A percentile compares a stretch with the other conserved stretches of the same genome.
Evolutionary conservation across 192 early-diverging fungal genomes (phyloP).

Genomic region (Thamnidium elegans): DNA sequence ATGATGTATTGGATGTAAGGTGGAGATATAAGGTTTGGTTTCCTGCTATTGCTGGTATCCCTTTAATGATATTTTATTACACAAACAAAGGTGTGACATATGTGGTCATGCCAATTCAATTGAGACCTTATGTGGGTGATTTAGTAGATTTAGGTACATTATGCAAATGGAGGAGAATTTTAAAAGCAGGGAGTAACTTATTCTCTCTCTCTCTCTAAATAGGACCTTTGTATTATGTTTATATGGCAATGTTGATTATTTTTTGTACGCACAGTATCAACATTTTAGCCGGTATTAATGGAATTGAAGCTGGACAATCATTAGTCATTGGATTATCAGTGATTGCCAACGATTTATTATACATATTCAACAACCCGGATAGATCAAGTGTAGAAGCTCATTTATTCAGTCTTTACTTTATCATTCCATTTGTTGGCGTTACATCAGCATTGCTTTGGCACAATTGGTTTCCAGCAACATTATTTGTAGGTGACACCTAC

Average conservation of each 20-base stretch:
- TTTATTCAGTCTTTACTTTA: slow-evolving; percentile 83
- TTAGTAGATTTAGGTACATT: slow-evolving; percentile 75
- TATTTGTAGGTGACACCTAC: slow-evolving; percentile 96
- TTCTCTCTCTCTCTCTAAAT: neutral
- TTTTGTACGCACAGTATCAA: slow-evolving; percentile 99
- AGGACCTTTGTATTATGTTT: slow-evolving; percentile 90
- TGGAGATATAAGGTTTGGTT: slow-evolving; percentile 97
- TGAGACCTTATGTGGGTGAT: slow-evolving; percentile 70
- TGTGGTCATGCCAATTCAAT: slow-evolving; percentile 81
- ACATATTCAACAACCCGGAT: slow-evolving; percentile 54
- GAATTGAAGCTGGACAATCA: slow-evolving; percentile 92
- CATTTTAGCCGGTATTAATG: slow-evolving; percentile 97
- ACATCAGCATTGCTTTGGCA: slow-evolving; percentile 76
- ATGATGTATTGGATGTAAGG: slow-evolving; percentile 94
- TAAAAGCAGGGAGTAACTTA: neutral
- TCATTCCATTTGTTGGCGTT: slow-evolving; percentile 90
- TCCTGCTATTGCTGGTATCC: slow-evolving; percentile 89
- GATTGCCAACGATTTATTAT: slow-evolving; percentile 66
- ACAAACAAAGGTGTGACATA: slow-evolving; percentile 85
- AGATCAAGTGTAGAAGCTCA: slow-evolving; percentile 73
- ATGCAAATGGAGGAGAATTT: neutral
- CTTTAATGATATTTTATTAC: slow-evolving; percentile 91
- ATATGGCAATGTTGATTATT: slow-evolving; percentile 82
- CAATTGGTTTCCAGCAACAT: slow-evolving; percentile 91
- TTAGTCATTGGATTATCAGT: slow-evolving; percentile 89